These are phyloP conservation scores for Apophysomyces sp. DNA, from an alignment of 371 early-diverging fungal genomes.

Conservation along the genomic window DNA sequence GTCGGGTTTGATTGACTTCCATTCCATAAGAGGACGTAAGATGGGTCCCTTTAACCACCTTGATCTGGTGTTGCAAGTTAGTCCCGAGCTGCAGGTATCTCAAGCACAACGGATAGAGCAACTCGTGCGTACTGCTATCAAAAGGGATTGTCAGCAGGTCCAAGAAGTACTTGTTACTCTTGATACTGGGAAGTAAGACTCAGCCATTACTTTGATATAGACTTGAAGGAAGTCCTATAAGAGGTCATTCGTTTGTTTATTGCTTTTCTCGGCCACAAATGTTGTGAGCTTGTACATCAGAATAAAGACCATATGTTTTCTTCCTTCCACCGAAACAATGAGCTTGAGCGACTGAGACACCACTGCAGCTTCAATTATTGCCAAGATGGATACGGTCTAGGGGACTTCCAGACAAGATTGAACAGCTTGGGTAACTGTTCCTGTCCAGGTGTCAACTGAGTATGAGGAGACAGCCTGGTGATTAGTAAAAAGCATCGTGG, in stretches of 20 bases:
- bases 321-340: neutral
- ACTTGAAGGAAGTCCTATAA: neutral
- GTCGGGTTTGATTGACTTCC: slow-evolving; percentile 32
- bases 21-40: slow-evolving; percentile 49
- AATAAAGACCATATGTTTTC: neutral
- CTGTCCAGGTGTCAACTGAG: no score
- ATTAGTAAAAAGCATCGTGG: no score
- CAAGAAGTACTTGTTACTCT: slow-evolving; percentile 41
- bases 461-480: no score
- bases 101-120: slow-evolving; percentile 35
- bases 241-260: neutral
- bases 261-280: neutral
- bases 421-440: no score
- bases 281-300: neutral
- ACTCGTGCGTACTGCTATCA: slow-evolving; percentile 25
- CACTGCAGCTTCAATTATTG: no score
- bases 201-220: neutral
- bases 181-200: slow-evolving; percentile 27
- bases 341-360: no score
- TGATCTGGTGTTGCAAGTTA: slow-evolving; percentile 37
- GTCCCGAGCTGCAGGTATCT: slow-evolving; percentile 27
- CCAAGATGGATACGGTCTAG: no score
- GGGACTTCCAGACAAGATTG: no score
- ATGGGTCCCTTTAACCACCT: slow-evolving; percentile 45
- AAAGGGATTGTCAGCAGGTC: slow-evolving; percentile 25